Evolutionary conservation across 495 filamentous ascomycete genomes (phyloP).

Genomic region (Cercophora newfieldiana): DNA sequence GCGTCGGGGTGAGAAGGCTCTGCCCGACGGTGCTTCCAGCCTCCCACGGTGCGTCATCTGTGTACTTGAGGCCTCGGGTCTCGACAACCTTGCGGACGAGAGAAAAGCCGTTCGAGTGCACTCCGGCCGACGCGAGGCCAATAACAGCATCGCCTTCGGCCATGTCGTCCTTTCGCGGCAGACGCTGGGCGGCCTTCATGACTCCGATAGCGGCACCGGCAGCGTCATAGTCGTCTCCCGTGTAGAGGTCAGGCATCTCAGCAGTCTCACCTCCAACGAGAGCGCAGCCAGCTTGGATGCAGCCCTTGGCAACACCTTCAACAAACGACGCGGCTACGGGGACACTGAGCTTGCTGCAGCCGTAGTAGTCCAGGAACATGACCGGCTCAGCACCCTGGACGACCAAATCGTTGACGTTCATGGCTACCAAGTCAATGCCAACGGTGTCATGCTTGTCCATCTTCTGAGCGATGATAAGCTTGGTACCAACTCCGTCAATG

Average conservation of each 20-base stretch:
- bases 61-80: constrained; percentile 65
- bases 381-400: constrained; percentile 92
- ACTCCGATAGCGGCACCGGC: constrained; percentile 85
- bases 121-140: constrained; percentile 77
- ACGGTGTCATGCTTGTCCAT: constrained; percentile 89
- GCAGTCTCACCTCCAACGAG: constrained; percentile 94
- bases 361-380: constrained; percentile 96
- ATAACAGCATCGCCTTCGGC: constrained; percentile 76
- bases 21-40: constrained; percentile 57
- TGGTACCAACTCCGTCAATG: constrained; percentile 96
- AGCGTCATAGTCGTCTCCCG: constrained; percentile 81
- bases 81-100: constrained; percentile 86
- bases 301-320: constrained; percentile 82
- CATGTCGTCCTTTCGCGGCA: constrained; percentile 79
- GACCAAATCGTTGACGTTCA: constrained; percentile 97
- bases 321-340: constrained; percentile 77
- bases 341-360: constrained; percentile 79
- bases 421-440: constrained; percentile 93
- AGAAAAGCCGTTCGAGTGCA: constrained; percentile 95
- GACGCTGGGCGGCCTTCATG: constrained; percentile 63
- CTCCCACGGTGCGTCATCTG: constrained; percentile 73
- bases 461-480: constrained; percentile 89
- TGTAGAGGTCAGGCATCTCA: constrained; percentile 94
- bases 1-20: constrained; percentile 74
- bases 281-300: constrained; percentile 77